Base-by-base conservation (phyloP, 768 basidiomycete species). In the Russula dissimulans region DNA sequence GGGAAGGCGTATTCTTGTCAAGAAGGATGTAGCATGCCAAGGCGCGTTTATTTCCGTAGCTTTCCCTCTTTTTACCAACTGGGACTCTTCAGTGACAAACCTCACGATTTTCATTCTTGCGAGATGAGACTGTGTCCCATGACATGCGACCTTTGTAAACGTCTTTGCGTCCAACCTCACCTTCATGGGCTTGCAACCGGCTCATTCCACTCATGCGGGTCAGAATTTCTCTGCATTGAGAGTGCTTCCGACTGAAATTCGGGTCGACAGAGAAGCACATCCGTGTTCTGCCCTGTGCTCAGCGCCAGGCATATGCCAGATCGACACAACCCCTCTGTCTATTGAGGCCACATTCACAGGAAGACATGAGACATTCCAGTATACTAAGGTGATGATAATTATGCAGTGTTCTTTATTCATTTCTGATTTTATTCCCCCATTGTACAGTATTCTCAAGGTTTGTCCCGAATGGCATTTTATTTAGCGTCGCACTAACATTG, bases 331-430 rank as follows among this genome's bases (percentile, higher is more conserved):
- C 0, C 84, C 84, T 1, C 78, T 79, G 55, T 79, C 83, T 0
- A 77, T 86, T 32, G 80, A 84, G 65, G 81, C 82, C 6, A 84
- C 82, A 0, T 86, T 85, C 64, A 79, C 77, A 0, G 85, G 84
- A 1, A 72, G 69, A 57, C 79, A 84, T 51, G 81, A 83, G 61
- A 80, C 79, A 0, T 86, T 84, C 63, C 78, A 82, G 65, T 85
- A 81, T 50, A 86, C 85, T 0, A 86, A 86, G 76, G 84, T 81
- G 51, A 32, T 68, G 59, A 5, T 3, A 18, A 14, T 34, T 12
- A 49, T 11, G n/a, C 14, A 1, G 41, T 44, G 12, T 8, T 34
- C 8, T 5, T 1, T n/a, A 36, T 12, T 46, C 6, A 29, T 12
- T 5, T 15, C 18, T 60, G 10, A 38, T 44, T 31, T 11, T 10